Percentiles rank a stretch among this genome's conserved stretches.
These are phyloP conservation scores for Aureobasidium lini DNA, from an alignment of 2,329 filamentous ascomycete genomes.

Conservation along the genomic window DNA sequence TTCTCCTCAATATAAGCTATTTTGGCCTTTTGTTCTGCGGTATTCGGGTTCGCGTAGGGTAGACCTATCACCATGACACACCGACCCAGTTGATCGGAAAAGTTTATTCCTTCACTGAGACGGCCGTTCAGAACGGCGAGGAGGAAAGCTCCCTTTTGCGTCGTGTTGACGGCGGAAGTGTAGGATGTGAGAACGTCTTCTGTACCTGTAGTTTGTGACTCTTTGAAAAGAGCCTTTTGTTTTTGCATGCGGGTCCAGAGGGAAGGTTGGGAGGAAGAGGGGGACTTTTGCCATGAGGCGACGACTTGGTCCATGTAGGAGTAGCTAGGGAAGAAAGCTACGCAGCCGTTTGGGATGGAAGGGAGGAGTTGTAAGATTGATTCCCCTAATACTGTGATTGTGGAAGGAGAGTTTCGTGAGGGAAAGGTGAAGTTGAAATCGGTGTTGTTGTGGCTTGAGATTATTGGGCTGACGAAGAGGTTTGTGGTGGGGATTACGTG, in stretches of 20 bases:
- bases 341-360: conserved; percentile 76
- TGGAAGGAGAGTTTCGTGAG: conserved; percentile 59
- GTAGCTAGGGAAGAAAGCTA: conserved; percentile 95
- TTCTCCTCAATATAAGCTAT: conserved; percentile 74
- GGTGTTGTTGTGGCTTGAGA: conserved; percentile 37
- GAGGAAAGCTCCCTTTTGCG: conserved; percentile 63
- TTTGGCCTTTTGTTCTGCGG: conserved; percentile 88
- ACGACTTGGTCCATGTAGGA: conserved; percentile 72
- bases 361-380: conserved; percentile 65
- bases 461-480: conserved; percentile 69
- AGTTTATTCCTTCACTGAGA: conserved; percentile 97
- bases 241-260: conserved; percentile 53
- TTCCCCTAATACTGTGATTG: conserved; percentile 63
- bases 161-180: conserved; percentile 51
- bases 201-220: conserved; percentile 36
- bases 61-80: conserved; percentile 88
- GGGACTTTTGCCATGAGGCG: conserved; percentile 31
- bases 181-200: conserved; percentile 72
- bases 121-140: conserved; percentile 90
- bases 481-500: conserved; percentile 85
- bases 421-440: conserved; percentile 85
- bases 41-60: conserved; percentile 84
- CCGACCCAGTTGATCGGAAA: conserved; percentile 81
- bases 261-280: not conserved
- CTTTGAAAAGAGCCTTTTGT: conserved; percentile 48